Percentiles rank a stretch among this genome's conserved stretches.
Conservation (phyloP, 2,329 filamentous ascomycete genomes). For the Aspergillus calidoustus region DNA sequence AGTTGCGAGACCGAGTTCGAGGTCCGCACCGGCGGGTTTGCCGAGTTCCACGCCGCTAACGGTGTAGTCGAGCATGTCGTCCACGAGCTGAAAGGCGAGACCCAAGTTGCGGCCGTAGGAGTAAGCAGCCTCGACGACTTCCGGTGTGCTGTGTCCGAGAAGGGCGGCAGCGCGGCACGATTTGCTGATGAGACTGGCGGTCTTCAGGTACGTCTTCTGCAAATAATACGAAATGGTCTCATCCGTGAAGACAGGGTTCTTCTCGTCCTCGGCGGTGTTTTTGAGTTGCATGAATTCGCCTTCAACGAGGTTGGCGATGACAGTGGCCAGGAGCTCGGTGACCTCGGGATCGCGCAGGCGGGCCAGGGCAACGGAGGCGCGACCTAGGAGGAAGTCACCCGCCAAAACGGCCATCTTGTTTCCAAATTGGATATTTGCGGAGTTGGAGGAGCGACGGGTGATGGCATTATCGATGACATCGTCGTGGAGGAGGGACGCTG, state of each 20-base stretch:
- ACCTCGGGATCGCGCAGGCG: constrained; percentile 91
- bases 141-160: constrained; percentile 74
- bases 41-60: constrained; percentile 81
- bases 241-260: constrained; percentile 81
- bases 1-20: constrained; percentile 91
- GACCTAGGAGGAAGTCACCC: constrained; percentile 92
- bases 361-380: constrained; percentile 91
- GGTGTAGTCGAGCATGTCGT: constrained; percentile 98
- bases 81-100: constrained; percentile 93
- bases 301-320: constrained; percentile 96
- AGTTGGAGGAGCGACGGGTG: constrained; percentile 79
- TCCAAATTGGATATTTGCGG: constrained; percentile 92
- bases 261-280: constrained; percentile 89
- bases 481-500: constrained; percentile 93
- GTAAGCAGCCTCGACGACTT: constrained; percentile 90
- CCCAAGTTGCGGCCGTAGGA: constrained; percentile 91
- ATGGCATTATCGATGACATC: constrained; percentile 96
- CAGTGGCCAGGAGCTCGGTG: constrained; percentile 89
- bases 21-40: constrained; percentile 91
- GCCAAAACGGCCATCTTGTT: constrained; percentile 99
- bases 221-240: constrained; percentile 91
- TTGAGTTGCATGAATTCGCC: constrained; percentile 99
- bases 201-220: constrained; percentile 98
- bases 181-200: constrained; percentile 93
- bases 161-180: constrained; percentile 89